These are phyloP conservation scores for Pseudognaphalium luteoalbum DNA, from an alignment of 129 eudicot genomes.

Conservation along the genomic window DNA sequence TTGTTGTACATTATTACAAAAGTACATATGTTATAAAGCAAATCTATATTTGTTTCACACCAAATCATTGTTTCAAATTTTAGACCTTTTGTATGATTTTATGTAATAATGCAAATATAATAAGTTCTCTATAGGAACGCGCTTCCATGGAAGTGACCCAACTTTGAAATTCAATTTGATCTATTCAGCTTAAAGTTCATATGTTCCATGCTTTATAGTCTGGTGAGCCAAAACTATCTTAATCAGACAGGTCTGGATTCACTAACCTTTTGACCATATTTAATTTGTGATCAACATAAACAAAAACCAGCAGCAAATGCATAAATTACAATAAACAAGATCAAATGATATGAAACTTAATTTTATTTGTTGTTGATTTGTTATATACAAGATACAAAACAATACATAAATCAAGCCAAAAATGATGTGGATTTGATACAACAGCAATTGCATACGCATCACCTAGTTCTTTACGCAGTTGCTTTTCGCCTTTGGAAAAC, in stretches of 20 bases:
- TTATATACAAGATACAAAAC: conserved; percentile 19
- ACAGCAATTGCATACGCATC: not conserved
- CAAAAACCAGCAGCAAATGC: not conserved
- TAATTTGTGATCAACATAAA: not conserved
- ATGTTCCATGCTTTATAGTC: too few species aligned
- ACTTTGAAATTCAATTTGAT: too few species aligned
- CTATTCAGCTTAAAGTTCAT: too few species aligned
- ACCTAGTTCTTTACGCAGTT: conserved; percentile 8
- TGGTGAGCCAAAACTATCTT: not conserved
- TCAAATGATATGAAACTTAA: not conserved
- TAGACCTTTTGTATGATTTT: too few species aligned
- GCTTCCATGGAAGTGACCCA: too few species aligned
- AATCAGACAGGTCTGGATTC: too few species aligned
- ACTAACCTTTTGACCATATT: not conserved
- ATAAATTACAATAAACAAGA: not conserved
- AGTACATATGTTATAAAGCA: too few species aligned
- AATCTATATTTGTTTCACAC: too few species aligned
- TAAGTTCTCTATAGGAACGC: too few species aligned
- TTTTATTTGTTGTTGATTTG: not conserved
- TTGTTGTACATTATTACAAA: too few species aligned
- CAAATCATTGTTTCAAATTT: too few species aligned
- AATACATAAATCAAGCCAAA: conserved; percentile 4
- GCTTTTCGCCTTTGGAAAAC: conserved; percentile 73
- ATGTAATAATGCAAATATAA: too few species aligned
- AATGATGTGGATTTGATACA: not conserved